Base-by-base conservation (phyloP, 177 flowering plant species). In the Vitis hybrid region DNA sequence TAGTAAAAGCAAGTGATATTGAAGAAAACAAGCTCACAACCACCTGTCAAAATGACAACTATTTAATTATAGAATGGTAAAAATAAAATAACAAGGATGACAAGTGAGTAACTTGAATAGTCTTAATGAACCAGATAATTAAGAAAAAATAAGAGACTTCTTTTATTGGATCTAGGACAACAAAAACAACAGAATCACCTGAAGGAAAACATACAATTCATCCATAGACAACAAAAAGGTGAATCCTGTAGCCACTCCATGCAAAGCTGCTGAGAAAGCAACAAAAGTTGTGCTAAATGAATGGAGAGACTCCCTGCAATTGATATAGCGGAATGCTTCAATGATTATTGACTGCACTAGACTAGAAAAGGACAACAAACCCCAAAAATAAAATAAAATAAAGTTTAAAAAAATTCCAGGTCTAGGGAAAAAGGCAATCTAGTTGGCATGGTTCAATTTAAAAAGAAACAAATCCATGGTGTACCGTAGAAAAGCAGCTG, bases 271-370 rank as follows among this genome's bases (percentile, higher is more conserved):
- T 59, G 94, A 87, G 70, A 80, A 77, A 78, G 82, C 79, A 74
- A 75, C 69, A 58, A 61, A 56, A 64, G 74, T 73, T 64, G 74
- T 68, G 62, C 84, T 74, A 66, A 95, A 72, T 59, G 97, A 87
- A 78, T 83, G 81, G 72, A 77, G 52, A 74, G 69, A 82, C 70
- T 89, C 85, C 89, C 98, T 95, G 90, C 77, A 84, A 79, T 17
- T 82, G 48, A 76, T 30, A 64, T 40, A 40, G 45, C 2, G 45
- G 45, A 40, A 40, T 7, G 45, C 45, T 7, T 40, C 45, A 40
- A 40, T 4, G 8, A 40, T 40, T 40, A 40, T 40, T 40, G 45
- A 40, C 45, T 40, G 45, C 45, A 40, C 45, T 40, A 4, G 45
- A 40, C 45, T 40, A 40, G 14, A 60, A 60, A 26, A 10, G 30